Evolutionary conservation across 768 basidiomycete genomes (phyloP).

Genomic region (Hygrocybe punicea): DNA sequence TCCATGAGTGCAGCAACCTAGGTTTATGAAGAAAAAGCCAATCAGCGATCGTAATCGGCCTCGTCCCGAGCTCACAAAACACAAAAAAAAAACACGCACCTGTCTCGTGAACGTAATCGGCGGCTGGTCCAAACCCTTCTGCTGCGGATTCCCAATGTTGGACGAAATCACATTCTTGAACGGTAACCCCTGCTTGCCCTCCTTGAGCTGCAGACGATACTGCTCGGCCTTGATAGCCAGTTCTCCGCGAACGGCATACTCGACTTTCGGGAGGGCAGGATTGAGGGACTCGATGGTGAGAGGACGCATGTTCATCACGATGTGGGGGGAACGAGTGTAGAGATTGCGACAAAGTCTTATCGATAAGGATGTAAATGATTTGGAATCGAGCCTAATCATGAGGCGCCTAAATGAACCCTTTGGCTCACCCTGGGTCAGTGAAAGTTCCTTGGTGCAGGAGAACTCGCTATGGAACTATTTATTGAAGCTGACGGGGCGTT

Average conservation of each 20-base stretch:
- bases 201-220: slow-evolving; percentile 67
- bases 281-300: slow-evolving; percentile 76
- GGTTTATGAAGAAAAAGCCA: slow-evolving; percentile 8
- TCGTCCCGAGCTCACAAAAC: neutral
- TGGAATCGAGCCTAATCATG: neutral
- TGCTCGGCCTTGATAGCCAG: slow-evolving; percentile 92
- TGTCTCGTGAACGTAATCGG: slow-evolving; percentile 91
- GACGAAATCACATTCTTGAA: slow-evolving; percentile 88
- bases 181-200: slow-evolving; percentile 58
- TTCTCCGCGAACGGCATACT: slow-evolving; percentile 97
- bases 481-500: no score
- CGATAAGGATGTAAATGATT: neutral
- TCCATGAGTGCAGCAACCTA: slow-evolving; percentile 90
- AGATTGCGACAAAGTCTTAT: neutral
- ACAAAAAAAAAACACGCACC: slow-evolving; percentile 44
- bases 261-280: slow-evolving; percentile 77
- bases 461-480: no score
- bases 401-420: no score
- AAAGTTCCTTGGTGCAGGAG: no score
- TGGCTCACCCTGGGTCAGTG: no score
- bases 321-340: slow-evolving; percentile 6
- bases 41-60: neutral
- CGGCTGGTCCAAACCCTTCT: slow-evolving; percentile 88
- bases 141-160: slow-evolving; percentile 98
- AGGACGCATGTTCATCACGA: slow-evolving; percentile 54